phyloP scores from a whole-genome alignment of 2,329 filamentous ascomycete genomes.

The Xylariaceae sp. region DNA sequence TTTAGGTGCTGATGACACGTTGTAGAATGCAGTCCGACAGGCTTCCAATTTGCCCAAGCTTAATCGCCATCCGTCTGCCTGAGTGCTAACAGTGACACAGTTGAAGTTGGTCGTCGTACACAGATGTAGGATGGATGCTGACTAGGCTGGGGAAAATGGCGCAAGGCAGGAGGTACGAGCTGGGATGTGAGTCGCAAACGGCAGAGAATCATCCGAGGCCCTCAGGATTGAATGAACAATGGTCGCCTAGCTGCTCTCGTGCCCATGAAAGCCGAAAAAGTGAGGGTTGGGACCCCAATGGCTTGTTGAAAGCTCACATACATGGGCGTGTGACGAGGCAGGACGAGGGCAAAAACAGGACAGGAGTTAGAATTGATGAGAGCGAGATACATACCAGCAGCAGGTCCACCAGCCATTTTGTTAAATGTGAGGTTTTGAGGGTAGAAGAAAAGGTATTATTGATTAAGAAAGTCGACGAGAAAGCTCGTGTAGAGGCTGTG shows the following conservation, averaged over 20 bases:
- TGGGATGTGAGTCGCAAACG: conserved; percentile 12
- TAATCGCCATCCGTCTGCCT: no score
- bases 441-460: conserved; percentile 23
- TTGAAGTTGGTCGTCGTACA: no score
- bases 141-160: conserved; percentile 24
- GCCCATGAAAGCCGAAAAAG: conserved; percentile 7
- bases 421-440: conserved; percentile 28
- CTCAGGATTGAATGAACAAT: conserved; percentile 2
- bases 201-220: conserved; percentile 1
- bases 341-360: conserved; percentile 7
- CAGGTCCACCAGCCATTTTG: conserved; percentile 44
- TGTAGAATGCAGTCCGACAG: background rate
- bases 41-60: no score
- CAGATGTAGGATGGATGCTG: background rate
- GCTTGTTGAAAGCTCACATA: conserved; percentile 21
- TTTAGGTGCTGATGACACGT: background rate
- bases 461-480: conserved; percentile 18
- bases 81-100: no score
- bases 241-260: conserved; percentile 4
- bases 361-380: conserved; percentile 14
- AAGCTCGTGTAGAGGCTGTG: conserved; percentile 9
- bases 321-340: conserved; percentile 16
- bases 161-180: conserved; percentile 18
- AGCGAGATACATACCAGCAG: conserved; percentile 39
- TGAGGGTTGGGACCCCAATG: conserved; percentile 22